A percentile compares a stretch with the other conserved stretches of the same genome.
Evolutionary conservation across 352 stramenopile species (phyloP).

Genomic region (Globisporangium orthogonon): DNA sequence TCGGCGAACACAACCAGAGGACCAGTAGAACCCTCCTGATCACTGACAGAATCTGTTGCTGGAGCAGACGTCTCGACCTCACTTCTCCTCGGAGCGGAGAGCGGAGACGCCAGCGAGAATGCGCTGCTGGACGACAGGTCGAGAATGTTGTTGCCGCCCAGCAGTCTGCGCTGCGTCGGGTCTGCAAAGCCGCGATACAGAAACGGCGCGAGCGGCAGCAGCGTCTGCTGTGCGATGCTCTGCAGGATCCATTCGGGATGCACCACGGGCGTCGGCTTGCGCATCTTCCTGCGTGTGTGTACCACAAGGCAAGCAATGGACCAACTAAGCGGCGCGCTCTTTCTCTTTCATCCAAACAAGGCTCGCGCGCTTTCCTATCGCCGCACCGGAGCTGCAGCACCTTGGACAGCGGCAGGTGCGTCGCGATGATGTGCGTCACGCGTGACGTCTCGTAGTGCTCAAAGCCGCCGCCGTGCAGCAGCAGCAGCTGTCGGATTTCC

Average conservation of each 20-base stretch:
- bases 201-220: conserved; percentile 80
- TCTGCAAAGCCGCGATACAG: conserved; percentile 81
- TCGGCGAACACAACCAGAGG: background rate
- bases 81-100: background rate
- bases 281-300: conserved; percentile 32
- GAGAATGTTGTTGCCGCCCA: conserved; percentile 14
- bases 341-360: no score
- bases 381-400: conserved; percentile 76
- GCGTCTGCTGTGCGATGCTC: conserved; percentile 60
- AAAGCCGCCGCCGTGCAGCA: conserved; percentile 76
- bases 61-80: background rate
- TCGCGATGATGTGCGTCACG: conserved; percentile 88
- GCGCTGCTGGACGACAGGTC: background rate
- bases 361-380: no score
- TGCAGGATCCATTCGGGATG: conserved; percentile 91
- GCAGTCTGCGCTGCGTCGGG: conserved; percentile 46
- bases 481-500: conserved; percentile 75
- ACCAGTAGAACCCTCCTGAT: background rate
- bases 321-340: background rate
- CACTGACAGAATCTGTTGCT: background rate
- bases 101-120: conserved; percentile 1
- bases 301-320: background rate
- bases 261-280: conserved; percentile 66
- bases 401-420: conserved; percentile 80
- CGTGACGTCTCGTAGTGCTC: conserved; percentile 84